A percentile compares a stretch with the other conserved stretches of the same genome.
phyloP scores from a whole-genome alignment of 495 filamentous ascomycete genomes.

The Lasiosphaeria hispida region DNA sequence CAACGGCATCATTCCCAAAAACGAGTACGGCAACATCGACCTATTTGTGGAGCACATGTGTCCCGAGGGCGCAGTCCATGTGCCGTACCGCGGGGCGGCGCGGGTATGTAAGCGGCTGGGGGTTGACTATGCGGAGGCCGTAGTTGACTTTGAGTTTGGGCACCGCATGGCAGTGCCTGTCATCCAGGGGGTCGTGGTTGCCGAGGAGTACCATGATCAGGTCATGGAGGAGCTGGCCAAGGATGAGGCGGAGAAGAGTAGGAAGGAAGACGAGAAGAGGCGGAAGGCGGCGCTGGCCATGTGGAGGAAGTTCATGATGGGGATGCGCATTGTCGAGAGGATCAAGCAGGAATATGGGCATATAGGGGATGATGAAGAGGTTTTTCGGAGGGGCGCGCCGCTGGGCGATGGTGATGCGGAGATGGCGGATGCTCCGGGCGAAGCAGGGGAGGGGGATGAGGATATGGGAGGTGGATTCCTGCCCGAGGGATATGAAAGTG shows the following conservation, averaged over 20 bases:
- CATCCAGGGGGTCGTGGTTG: constrained; percentile 85
- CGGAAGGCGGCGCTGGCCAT: constrained; percentile 68
- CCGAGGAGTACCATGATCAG: constrained; percentile 68
- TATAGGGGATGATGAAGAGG: constrained; percentile 39
- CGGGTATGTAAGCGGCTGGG: constrained; percentile 78
- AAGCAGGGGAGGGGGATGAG: constrained; percentile 24
- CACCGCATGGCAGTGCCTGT: constrained; percentile 89
- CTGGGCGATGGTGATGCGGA: constrained; percentile 17
- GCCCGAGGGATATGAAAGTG: constrained; percentile 47
- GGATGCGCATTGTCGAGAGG: constrained; percentile 75
- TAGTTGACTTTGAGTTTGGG: constrained; percentile 95
- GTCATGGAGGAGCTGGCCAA: constrained; percentile 79
- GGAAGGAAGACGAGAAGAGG: constrained; percentile 79
- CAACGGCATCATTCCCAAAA: constrained; percentile 87
- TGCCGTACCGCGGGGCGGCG: constrained; percentile 72
- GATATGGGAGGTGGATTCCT: constrained; percentile 57
- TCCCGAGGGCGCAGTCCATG: constrained; percentile 77
- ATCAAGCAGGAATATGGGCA: constrained; percentile 78
- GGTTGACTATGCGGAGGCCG: constrained; percentile 91
- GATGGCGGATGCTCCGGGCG: constrained; percentile 21
- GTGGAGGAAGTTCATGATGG: constrained; percentile 87
- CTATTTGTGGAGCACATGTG: constrained; percentile 93
- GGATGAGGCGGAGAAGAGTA: constrained; percentile 73
- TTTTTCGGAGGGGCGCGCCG: constrained; percentile 34
- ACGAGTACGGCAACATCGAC: constrained; percentile 95